These are phyloP conservation scores for Thymus mandschuricus DNA, from an alignment of 257 asterid species.

Conservation along the genomic window DNA sequence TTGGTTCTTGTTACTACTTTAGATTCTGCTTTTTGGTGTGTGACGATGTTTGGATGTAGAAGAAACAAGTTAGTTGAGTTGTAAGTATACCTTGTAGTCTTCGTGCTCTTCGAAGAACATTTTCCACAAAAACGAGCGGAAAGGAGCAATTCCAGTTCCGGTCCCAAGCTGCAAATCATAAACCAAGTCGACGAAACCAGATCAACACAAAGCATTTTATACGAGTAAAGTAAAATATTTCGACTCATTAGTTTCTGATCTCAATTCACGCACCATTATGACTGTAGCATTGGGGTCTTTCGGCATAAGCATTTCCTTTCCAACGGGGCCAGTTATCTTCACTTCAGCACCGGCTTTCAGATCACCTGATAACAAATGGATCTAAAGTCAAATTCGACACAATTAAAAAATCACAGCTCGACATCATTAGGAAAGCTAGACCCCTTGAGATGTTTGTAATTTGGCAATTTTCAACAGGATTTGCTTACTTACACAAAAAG, in stretches of 20 bases:
- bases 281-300: conserved; percentile 89
- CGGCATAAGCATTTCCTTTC: conserved; percentile 99
- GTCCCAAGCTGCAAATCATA: conserved; percentile 71
- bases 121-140: conserved; percentile 94
- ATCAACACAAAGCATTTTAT: background rate
- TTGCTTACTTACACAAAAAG: conserved; percentile 75
- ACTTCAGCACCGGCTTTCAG: conserved; percentile 85
- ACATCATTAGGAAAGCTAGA: background rate
- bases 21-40: background rate
- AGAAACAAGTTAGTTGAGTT: background rate
- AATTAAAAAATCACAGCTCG: background rate
- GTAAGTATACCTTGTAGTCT: conserved; percentile 68
- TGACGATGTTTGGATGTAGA: background rate
- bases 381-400: conserved; percentile 7
- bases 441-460: background rate
- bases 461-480: background rate
- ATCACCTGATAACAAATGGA: conserved; percentile 62
- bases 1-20: conserved; percentile 1
- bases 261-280: conserved; percentile 55
- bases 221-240: background rate
- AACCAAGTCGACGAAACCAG: conserved; percentile 26
- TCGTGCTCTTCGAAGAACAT: conserved; percentile 95
- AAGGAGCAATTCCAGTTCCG: conserved; percentile 98
- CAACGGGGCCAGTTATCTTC: conserved; percentile 92
- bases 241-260: background rate